phyloP scores from a whole-genome alignment of 108 stramenopile genomes.

The Cyclotella sp. region DNA sequence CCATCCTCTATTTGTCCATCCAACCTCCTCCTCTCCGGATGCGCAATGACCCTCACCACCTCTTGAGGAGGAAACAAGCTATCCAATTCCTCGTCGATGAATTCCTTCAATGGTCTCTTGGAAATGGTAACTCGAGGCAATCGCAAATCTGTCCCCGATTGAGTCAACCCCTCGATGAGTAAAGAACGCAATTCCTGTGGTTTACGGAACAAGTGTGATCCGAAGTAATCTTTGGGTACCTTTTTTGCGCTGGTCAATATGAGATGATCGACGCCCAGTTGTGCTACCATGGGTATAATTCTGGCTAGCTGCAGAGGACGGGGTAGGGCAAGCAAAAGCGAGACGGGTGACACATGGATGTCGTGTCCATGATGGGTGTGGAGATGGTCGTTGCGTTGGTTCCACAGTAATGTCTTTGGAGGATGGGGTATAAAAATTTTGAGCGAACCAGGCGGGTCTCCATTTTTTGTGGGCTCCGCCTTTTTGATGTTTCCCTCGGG shows the following conservation, averaged over 20 bases:
- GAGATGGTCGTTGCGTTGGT: not conserved
- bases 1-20: not conserved
- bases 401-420: slow-evolving; percentile 28
- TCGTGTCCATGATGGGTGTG: slow-evolving; percentile 1
- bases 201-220: slow-evolving; percentile 85
- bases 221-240: slow-evolving; percentile 94
- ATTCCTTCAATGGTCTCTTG: slow-evolving; percentile 46
- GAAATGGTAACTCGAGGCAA: slow-evolving; percentile 63
- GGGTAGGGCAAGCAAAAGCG: slow-evolving; percentile 89
- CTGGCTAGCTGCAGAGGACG: slow-evolving; percentile 86
- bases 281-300: slow-evolving; percentile 89
- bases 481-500: slow-evolving; percentile 86
- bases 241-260: slow-evolving; percentile 72
- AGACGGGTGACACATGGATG: slow-evolving; percentile 46
- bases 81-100: slow-evolving; percentile 71
- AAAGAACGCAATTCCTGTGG: slow-evolving; percentile 62
- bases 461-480: slow-evolving; percentile 67
- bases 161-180: slow-evolving; percentile 82
- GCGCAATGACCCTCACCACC: slow-evolving; percentile 78
- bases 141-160: slow-evolving; percentile 71
- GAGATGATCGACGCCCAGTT: slow-evolving; percentile 86
- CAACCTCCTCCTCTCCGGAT: slow-evolving; percentile 65
- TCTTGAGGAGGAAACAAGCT: slow-evolving; percentile 64
- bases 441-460: slow-evolving; percentile 80
- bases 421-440: slow-evolving; percentile 54